Evolutionary conservation across 2,329 filamentous ascomycete species (phyloP).

Genomic region (Fusarium sarcochroum): DNA sequence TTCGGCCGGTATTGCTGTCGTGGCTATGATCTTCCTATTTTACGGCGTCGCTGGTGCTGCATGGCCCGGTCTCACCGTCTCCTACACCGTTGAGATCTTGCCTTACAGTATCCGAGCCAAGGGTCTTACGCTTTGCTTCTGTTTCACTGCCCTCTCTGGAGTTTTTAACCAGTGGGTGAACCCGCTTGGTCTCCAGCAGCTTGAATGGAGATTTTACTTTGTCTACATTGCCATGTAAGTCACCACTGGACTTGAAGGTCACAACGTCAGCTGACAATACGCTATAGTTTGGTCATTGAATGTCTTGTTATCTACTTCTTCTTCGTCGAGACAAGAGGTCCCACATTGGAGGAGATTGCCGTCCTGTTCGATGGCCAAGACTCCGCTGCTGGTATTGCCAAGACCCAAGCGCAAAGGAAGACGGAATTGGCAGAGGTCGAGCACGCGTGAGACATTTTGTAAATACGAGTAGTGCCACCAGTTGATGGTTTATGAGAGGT

Average conservation of each 20-base stretch:
- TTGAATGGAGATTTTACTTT: conserved; percentile 45
- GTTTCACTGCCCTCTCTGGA: conserved; percentile 43
- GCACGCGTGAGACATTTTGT: conserved; percentile 21
- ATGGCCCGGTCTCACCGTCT: conserved; percentile 45
- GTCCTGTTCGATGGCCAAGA: conserved; percentile 43
- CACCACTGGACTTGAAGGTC: accelerated
- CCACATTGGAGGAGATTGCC: conserved; percentile 45
- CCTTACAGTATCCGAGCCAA: conserved; percentile 47
- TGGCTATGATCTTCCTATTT: conserved; percentile 48
- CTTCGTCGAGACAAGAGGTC: conserved; percentile 45
- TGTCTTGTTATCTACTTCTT: conserved; percentile 47
- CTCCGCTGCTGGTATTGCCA: conserved; percentile 42
- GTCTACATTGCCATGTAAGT: conserved; percentile 47
- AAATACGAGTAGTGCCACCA: no score
- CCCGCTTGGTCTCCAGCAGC: conserved; percentile 41
- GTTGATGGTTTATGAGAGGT: no score
- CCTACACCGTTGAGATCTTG: conserved; percentile 44
- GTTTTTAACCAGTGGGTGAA: conserved; percentile 48
- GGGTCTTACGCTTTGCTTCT: conserved; percentile 44
- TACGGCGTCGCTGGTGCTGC: conserved; percentile 44
- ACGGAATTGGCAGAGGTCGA: conserved; percentile 28
- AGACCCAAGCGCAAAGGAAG: conserved; percentile 40
- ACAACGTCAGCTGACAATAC: accelerated
- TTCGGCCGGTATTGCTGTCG: conserved; percentile 37
- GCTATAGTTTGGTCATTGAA: conserved; percentile 37